These are phyloP conservation scores for Citeromyces hawaiiensis DNA, from an alignment of 1,139 yeast genomes.

Conservation along the genomic window DNA sequence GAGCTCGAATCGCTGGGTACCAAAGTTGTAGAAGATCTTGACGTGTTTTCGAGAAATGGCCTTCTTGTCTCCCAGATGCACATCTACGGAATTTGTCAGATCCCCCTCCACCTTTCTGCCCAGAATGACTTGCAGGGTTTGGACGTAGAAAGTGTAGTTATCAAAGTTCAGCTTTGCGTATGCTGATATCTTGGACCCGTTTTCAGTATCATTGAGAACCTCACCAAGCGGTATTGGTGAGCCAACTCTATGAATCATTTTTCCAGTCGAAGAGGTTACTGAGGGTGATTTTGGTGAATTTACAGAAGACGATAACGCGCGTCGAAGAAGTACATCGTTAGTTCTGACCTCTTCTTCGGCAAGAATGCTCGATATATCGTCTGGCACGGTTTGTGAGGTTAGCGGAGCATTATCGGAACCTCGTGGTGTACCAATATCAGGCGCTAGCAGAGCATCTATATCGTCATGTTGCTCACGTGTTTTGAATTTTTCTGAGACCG, in stretches of 20 bases:
- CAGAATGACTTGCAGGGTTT: conserved; percentile 82
- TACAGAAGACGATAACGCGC: neutral
- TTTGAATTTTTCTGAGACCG: neutral
- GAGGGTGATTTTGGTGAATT: neutral
- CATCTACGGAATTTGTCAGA: conserved; percentile 56
- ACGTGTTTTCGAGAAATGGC: conserved; percentile 92
- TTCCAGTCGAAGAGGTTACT: neutral
- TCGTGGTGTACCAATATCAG: neutral
- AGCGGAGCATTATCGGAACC: neutral
- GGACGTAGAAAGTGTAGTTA: conserved; percentile 86
- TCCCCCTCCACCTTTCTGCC: conserved; percentile 83
- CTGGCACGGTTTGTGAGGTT: neutral
- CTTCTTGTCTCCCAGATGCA: conserved; percentile 80
- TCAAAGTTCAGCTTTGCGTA: conserved; percentile 92
- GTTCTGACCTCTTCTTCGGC: neutral
- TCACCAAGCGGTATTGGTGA: neutral
- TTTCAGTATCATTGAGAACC: conserved; percentile 2
- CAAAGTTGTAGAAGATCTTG: conserved; percentile 87
- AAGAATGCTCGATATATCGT: neutral
- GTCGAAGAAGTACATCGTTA: neutral
- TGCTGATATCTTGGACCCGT: conserved; percentile 42
- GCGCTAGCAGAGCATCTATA: neutral
- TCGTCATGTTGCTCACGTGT: neutral
- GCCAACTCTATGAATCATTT: neutral
- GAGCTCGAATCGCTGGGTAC: conserved; percentile 83